Base-by-base conservation (phyloP, 1,284 basidiomycete genomes). In the Inonotus obliquus region DNA sequence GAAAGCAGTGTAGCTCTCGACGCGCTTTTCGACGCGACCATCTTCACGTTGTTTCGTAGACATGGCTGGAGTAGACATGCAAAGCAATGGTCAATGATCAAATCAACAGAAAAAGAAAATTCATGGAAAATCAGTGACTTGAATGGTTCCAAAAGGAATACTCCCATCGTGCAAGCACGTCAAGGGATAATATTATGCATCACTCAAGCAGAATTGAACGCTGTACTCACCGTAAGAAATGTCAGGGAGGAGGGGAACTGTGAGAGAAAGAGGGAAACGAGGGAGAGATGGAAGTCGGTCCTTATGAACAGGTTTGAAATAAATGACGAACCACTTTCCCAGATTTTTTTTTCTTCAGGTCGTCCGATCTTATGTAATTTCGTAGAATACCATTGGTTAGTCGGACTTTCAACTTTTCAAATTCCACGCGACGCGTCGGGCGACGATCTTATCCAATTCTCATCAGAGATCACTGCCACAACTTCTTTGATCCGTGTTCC, bases 1-100 rank as follows among this genome's bases (percentile, higher is more conserved):
- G 79, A 94, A 96, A 73, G 88, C 87, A 69, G 89, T 92, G 79
- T 99, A 99, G 78, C 90, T 90, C 72, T 87, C 86, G 59, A 98
- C 93, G 65, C 95, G 93, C 69, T 81, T 79, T 69, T 84, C 83
- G 67, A 91, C 83, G 65, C 96, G 91, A 68, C 89, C 88, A 74
- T 97, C 93, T 54, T 70, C 69, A 49, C 73, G 68, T 25, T 67
- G 60, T 38, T 73, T 65, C 56, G 70, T 59, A 27, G 76, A 64
- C 73, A 75, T 74, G 66, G 70, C 63, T 63, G 47, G 63, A 49
- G 32, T 32, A 23, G 54, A 52, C 32, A 60, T 39, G 44, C 45
- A 57, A 49, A 39, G 25, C 39, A 55, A 27, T 35, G 41, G 9
- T 48, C 10, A 17, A n/a, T 53, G 39, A 57, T 44, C 19, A 48